phyloP scores from a whole-genome alignment of 148 eudicot genomes.

The Silene uniflora region DNA sequence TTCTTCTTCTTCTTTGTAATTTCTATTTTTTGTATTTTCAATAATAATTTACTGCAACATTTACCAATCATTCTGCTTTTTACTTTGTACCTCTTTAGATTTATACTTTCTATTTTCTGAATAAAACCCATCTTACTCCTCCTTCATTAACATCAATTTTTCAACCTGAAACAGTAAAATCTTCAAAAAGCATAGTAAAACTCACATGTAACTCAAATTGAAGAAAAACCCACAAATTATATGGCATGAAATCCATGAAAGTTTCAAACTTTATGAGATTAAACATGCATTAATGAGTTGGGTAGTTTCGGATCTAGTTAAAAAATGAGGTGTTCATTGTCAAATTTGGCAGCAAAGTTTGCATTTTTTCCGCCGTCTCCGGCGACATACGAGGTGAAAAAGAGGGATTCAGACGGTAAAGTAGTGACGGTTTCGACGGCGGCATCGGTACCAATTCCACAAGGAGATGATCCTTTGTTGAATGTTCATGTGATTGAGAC shows the following conservation, averaged over 20 bases:
- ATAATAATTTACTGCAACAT: background rate
- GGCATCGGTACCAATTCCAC: constrained; percentile 45
- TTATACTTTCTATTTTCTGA: constrained; percentile 17
- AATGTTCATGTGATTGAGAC: constrained; percentile 69
- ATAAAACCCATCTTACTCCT: constrained; percentile 9
- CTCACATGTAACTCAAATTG: no score
- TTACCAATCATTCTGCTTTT: background rate
- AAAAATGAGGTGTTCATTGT: constrained; percentile 75
- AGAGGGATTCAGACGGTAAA: constrained; percentile 51
- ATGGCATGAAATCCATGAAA: background rate
- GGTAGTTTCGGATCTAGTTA: no score
- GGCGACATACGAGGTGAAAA: constrained; percentile 73
- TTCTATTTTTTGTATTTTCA: background rate
- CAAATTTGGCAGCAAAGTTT: constrained; percentile 80
- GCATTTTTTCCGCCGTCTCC: constrained; percentile 96
- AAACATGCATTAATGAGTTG: background rate
- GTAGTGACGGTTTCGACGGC: constrained; percentile 60
- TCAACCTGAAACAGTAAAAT: no score
- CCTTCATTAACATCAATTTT: constrained; percentile 7
- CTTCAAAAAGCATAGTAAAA: background rate
- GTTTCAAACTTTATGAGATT: constrained; percentile 8
- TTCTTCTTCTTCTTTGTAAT: background rate
- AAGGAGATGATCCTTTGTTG: constrained; percentile 53
- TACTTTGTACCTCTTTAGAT: background rate
- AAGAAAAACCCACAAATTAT: background rate